phyloP scores from a whole-genome alignment of 768 basidiomycete genomes.

The Chalciporus sphaerocephalus region DNA sequence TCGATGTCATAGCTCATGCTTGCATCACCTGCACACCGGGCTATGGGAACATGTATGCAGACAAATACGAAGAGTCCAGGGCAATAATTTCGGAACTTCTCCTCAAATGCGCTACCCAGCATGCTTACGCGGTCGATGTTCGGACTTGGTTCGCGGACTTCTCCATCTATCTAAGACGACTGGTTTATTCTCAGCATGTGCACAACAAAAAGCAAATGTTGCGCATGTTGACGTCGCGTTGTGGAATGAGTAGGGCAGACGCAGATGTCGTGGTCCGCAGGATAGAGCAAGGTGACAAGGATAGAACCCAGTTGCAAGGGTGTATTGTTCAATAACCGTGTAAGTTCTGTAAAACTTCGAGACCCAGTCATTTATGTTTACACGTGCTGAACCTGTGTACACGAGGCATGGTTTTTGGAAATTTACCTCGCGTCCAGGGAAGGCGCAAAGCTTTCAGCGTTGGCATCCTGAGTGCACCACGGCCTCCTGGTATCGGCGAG shows the following conservation, averaged over 20 bases:
- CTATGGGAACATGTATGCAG: slow-evolving; percentile 27
- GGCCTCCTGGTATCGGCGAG: slow-evolving; percentile 18
- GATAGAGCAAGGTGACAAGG: slow-evolving; percentile 12
- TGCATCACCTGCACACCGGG: slow-evolving; percentile 33
- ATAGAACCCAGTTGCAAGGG: slow-evolving; percentile 2
- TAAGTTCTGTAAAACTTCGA: slow-evolving; percentile 5
- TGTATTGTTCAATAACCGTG: slow-evolving; percentile 20
- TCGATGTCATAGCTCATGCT: slow-evolving; percentile 24
- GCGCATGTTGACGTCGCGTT: slow-evolving; percentile 21
- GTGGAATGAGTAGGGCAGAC: slow-evolving; percentile 23
- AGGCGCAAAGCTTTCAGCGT: slow-evolving; percentile 2
- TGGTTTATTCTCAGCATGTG: slow-evolving; percentile 20
- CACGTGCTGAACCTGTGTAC: neutral
- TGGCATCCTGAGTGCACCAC: neutral
- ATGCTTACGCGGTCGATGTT: slow-evolving; percentile 19
- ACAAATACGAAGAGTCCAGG: slow-evolving; percentile 37
- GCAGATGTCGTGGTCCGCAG: slow-evolving; percentile 16
- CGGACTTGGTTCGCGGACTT: slow-evolving; percentile 24
- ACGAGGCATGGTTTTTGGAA: no score
- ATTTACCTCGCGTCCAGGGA: neutral
- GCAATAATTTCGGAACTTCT: slow-evolving; percentile 24
- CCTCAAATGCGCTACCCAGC: slow-evolving; percentile 16
- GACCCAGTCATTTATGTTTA: neutral
- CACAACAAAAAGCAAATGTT: slow-evolving; percentile 24
- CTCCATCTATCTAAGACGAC: slow-evolving; percentile 21